Conservation (phyloP, 352 stramenopile genomes). For the Elongisporangium anandrum region DNA sequence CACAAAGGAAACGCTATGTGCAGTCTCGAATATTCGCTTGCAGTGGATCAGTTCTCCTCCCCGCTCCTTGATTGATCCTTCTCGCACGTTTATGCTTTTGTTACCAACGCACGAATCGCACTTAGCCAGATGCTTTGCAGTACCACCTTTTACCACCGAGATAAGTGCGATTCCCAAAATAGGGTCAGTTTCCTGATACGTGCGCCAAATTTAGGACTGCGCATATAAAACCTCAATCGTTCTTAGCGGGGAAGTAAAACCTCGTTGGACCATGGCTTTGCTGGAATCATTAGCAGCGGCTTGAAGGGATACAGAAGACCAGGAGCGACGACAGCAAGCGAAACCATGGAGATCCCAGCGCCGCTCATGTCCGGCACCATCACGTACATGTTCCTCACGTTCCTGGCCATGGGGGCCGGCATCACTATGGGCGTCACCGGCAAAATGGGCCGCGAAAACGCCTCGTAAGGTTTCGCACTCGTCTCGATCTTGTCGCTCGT, state of each 20-base stretch:
- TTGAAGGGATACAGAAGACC: constrained; percentile 1
- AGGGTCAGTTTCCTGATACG: background rate
- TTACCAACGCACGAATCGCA: background rate
- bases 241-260: background rate
- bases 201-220: background rate
- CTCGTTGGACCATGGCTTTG: background rate
- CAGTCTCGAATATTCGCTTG: background rate
- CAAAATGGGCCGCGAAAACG: constrained; percentile 83
- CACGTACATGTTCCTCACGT: constrained; percentile 85
- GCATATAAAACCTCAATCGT: background rate
- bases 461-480: constrained; percentile 46
- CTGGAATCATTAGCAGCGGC: background rate
- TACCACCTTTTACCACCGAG: background rate
- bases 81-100: background rate
- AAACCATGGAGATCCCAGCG: constrained; percentile 71
- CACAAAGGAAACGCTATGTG: too few species aligned
- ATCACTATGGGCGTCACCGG: constrained; percentile 75
- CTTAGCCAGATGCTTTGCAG: background rate
- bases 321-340: constrained; percentile 1
- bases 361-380: constrained; percentile 78
- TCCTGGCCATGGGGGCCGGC: constrained; percentile 71
- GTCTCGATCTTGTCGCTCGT: constrained; percentile 2
- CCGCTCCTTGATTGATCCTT: background rate
- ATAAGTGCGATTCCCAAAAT: background rate
- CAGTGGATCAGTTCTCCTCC: background rate